Evolutionary conservation across 306 rosid species (phyloP), one percentile per base, ranked within the genome.

Genomic region (Fragaria ananassa): DNA sequence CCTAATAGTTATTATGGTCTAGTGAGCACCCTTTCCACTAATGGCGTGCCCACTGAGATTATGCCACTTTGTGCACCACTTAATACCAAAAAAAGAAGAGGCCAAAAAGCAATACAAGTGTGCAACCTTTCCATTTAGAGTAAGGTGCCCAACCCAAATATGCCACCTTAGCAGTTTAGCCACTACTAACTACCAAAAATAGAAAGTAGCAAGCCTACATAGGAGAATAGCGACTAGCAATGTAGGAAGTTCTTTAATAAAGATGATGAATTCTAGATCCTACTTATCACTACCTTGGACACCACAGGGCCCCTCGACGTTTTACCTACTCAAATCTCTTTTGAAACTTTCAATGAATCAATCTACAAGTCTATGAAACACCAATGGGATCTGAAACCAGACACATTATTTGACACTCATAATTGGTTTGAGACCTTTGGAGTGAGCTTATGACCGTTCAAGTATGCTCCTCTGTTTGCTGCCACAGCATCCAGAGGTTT

Each of bases 11-110:
- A 73, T 66, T 44, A 49, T 49, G 72, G 71, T 58, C 21, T 45
- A 27, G 34, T 11, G 73, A 78, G 78, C 71, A 71, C 60, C 71
- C 73, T 72, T 85, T 85, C 88, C 89, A 71, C 57, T 78, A 85
- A 57, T 76, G 67, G 85, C 84, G 6, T 64, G 25, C 19, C 15
- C 45, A 64, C 41, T 21, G 10, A 35, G 25, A 63, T 14, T 8
- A 34, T 34, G 23, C 68, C 68, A 62, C 42, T 45, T 34, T 14
- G 19, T 4, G 23, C 45, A 63, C 68, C 12, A 31, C 68, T 63
- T 63, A 17, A 29, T 31, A 62, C 44, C 2, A 31, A 6, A 31
- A 15, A 17, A 15, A 29, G 64, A 58, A 11, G 7, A 57, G 64
- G 35, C 64, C 35, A 17, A 58, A 34, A 25, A 61, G 39, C 67